Base-by-base conservation (phyloP, 2,329 filamentous ascomycete genomes). In the Cordyceps cateniannulata region DNA sequence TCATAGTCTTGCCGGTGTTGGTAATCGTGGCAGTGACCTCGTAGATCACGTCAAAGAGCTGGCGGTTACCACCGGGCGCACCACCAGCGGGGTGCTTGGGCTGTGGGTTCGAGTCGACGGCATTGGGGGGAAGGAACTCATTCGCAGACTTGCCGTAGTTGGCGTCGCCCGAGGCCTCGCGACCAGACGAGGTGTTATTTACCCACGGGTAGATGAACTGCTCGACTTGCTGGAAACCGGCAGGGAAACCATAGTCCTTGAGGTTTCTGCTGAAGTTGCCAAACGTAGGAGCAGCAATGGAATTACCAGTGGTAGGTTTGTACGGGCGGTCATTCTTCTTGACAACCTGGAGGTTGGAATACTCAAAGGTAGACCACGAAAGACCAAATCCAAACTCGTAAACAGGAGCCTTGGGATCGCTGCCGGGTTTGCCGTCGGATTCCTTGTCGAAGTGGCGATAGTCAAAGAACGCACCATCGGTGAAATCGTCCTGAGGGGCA, bases 311-410 rank as follows among this genome's bases (percentile, higher is more conserved):
- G 0, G 85, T 85, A 0, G 89, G 81, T 9, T 66, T 67, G 76
- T 90, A 90, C 0, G 77, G 68, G 22, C 71, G 71, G 1, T 77
- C 79, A n/a, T 76, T 67, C 52, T 75, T 73, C 66, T 82, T 81
- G 65, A 76, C 67, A 38, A 91, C 75, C 32, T 79, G 72, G 38
- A 95, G 75, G 70, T 89, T 78, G n/a, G 87, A 85, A 76, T 91
- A 91, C 59, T 83, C 73, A 69, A 96, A 93, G 2, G 81, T 90
- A 1, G 90, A 91, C 79, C 95, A 96, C 3, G 85, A 89, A 14
- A 96, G 77, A 60, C 91, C 91, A 68, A 83, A 89, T 8, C 91
- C 91, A 66, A 95, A 96, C 69, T 93, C 90, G 73, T 87, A 95
- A 64, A 90, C 83, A 1, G 90, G 89, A 1, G 84, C 83, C 59